Evolutionary conservation across 2,329 filamentous ascomycete genomes (phyloP), one percentile per base, ranked within the genome.

Genomic region (Xylaria multiplex): DNA sequence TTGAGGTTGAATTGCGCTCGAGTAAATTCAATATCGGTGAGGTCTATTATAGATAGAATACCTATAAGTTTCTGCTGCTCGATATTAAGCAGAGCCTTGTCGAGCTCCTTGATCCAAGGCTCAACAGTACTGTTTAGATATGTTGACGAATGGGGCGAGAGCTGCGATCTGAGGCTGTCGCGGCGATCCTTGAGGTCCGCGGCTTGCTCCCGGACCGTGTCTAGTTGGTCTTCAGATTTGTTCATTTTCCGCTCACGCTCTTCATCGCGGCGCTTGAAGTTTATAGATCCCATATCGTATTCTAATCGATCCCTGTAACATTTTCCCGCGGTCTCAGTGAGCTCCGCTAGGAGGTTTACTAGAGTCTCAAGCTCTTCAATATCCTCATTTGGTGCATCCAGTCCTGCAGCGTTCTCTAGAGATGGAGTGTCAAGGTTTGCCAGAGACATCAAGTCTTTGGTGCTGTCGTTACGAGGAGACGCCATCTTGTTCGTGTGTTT

Each of bases 61-160:
- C 30, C n/a, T 0, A 9, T 3, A 6, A 65, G 43, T 3, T 35
- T 43, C 53, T 62, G 53, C 42, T 55, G 19, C 53, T 67, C 65
- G 22, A 59, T 46, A 2, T 46, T 16, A 0, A 54, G 30, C 11
- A 67, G 9, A 1, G 13, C 19, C 1, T 6, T 16, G 1, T 64
- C 59, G 19, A 67, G 57, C 3, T 57, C 40, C 1, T 9, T 16
- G 1, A 52, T n/a, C 22, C 56, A 19, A 3, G 6, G 6, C 27
- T 52, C 37, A 24, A 40, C 6, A 0, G 43, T 9, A 13, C 9
- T 22, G 16, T 3, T 27, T 14, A 30, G 16, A 9, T 27, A 19
- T 1, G 13, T 37, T 4, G 6, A n/a, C 11, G 14, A 5, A 7
- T 49, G n/a, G 8, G 62, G n/a, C 19, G 62, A 45, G 22, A 52